A percentile compares a stretch with the other conserved stretches of the same genome.
phyloP scores from a whole-genome alignment of 768 basidiomycete genomes.

The Suillus hirtellus region DNA sequence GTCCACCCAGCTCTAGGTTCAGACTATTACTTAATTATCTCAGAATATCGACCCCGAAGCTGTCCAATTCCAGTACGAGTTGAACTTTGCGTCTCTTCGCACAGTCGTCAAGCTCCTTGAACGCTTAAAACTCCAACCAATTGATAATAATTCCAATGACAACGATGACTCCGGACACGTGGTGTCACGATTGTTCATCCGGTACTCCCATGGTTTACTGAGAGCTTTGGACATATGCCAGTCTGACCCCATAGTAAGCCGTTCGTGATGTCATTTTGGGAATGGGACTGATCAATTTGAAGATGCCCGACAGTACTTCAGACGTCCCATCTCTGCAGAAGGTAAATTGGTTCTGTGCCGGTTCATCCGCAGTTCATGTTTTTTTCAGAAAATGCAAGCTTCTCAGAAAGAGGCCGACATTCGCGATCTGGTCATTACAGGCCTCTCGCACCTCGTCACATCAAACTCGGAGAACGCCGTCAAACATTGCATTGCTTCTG shows the following conservation, averaged over 20 bases:
- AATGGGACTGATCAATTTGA: slow-evolving; percentile 11
- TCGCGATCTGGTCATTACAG: slow-evolving; percentile 75
- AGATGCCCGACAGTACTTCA: slow-evolving; percentile 52
- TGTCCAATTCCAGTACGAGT: slow-evolving; percentile 51
- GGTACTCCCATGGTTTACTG: slow-evolving; percentile 68
- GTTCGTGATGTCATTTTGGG: neutral
- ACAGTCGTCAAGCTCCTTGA: slow-evolving; percentile 76
- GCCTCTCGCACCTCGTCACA: slow-evolving; percentile 76
- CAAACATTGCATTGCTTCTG: slow-evolving; percentile 81
- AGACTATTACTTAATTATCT: slow-evolving; percentile 7
- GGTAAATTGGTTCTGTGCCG: slow-evolving; percentile 29
- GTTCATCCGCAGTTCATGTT: slow-evolving; percentile 11
- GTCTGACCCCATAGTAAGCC: slow-evolving; percentile 44
- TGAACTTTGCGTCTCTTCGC: slow-evolving; percentile 74
- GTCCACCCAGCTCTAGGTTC: slow-evolving; percentile 23
- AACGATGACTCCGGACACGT: slow-evolving; percentile 68
- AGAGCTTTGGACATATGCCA: slow-evolving; percentile 58
- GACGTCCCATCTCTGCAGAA: slow-evolving; percentile 49
- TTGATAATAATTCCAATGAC: slow-evolving; percentile 52
- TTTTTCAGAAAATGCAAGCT: slow-evolving; percentile 40
- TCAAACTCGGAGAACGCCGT: slow-evolving; percentile 88
- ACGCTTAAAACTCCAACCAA: slow-evolving; percentile 63
- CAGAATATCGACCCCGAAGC: slow-evolving; percentile 41
- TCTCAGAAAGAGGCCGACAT: slow-evolving; percentile 61
- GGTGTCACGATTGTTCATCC: slow-evolving; percentile 77